Evolutionary conservation across 305 asterid genomes (phyloP), one percentile per base, ranked within the genome.

Genomic region (Solanum hybrid): DNA sequence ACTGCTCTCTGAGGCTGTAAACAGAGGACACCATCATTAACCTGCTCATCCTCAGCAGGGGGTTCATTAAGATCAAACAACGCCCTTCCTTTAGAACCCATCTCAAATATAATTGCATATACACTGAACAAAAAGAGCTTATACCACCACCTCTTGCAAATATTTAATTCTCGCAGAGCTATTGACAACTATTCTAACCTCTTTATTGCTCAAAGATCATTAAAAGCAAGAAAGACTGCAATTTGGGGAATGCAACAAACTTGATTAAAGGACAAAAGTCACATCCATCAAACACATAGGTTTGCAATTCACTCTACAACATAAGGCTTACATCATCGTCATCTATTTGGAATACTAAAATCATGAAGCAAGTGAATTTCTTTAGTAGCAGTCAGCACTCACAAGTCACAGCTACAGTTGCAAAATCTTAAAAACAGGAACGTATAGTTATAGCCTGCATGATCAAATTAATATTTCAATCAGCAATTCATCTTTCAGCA

Each of bases 51-150:
- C 92, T 97, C 98, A 89, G 94, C 90, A 82, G 99, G 97, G 88
- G 98, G 98, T 94, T 96, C 99, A 90, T 98, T 97, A 93, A 98
- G 99, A 94, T 98, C 99, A 94, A 98, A 95, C 89, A 96, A 93
- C 90, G 92, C 92, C 95, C 94, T 95, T 93, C 99, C 96, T 95
- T 95, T 97, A 93, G 99, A 96, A 91, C 97, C 98, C 99, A 98
- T 98, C 92, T 96, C 92, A 89, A 93, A 93, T 89, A 93, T 37
- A 92, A 93, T 91, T 89, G 97, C 97, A 96, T 93, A 92, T 94
- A 94, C 91, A 93, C 93, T 90, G 92, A 88, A 84, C 91, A 90
- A 91, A 93, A 89, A 91, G 90, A 88, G 94, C 93, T 92, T 94
- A 92, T 89, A 85, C 89, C 92, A 89, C 94, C 89, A 91, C 80